Conservation (phyloP, 2,329 filamentous ascomycete genomes). For the Phaeosphaeriaceae sp. region DNA sequence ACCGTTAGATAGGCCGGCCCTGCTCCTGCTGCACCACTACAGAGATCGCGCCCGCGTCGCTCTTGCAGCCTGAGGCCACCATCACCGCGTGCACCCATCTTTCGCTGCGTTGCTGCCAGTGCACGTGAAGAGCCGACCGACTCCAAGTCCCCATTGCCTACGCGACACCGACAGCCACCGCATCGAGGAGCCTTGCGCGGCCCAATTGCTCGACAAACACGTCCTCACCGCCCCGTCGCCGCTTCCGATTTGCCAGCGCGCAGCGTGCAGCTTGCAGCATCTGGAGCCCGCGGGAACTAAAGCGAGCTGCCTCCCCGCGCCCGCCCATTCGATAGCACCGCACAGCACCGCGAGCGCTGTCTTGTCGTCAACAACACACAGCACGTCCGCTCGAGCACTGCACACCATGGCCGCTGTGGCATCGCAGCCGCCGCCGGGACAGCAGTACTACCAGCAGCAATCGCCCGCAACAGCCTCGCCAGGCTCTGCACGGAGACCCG, state of each 20-base stretch:
- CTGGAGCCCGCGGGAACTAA: slow-evolving; percentile 15
- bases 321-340: slow-evolving; percentile 21
- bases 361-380: slow-evolving; percentile 4
- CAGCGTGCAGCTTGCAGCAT: slow-evolving; percentile 7
- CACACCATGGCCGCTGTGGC: slow-evolving; percentile 48
- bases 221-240: slow-evolving; percentile 13
- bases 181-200: background rate
- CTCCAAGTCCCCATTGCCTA: background rate
- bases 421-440: slow-evolving; percentile 41
- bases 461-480: slow-evolving; percentile 41
- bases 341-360: slow-evolving; percentile 20
- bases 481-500: slow-evolving; percentile 45
- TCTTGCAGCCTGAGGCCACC: slow-evolving; percentile 3
- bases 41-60: background rate
- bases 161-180: background rate
- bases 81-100: slow-evolving; percentile 1
- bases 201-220: slow-evolving; percentile 8
- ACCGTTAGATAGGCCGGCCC: slow-evolving; percentile 20
- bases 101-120: too few species aligned
- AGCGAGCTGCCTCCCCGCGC: slow-evolving; percentile 18
- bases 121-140: slow-evolving; percentile 5
- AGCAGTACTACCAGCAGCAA: slow-evolving; percentile 43
- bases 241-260: slow-evolving; percentile 12
- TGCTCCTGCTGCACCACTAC: slow-evolving; percentile 4
- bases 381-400: slow-evolving; percentile 12